These are phyloP conservation scores for Dendrocalamus latiflorus DNA, from an alignment of 202 grass and related monocot species.

Conservation along the genomic window DNA sequence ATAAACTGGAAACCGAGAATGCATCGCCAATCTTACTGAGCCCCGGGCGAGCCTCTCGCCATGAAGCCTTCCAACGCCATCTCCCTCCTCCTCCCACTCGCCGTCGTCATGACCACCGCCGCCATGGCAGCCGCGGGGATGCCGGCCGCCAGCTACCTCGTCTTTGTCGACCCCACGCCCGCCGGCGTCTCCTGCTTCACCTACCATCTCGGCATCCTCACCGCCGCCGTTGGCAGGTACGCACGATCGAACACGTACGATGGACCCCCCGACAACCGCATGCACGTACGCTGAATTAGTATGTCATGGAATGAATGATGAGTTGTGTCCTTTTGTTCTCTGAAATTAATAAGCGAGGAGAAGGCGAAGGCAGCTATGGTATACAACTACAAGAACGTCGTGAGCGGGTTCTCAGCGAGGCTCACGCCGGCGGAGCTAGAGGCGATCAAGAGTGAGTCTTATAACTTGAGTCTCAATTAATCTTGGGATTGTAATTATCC, in stretches of 20 bases:
- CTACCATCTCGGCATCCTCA: constrained; percentile 60
- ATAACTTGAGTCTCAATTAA: not conserved
- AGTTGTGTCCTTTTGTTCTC: not conserved
- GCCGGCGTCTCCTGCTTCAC: constrained; percentile 21
- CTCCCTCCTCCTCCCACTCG: not conserved
- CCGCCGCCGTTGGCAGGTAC: constrained; percentile 47
- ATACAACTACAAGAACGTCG: constrained; percentile 66
- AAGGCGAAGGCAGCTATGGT: constrained; percentile 49
- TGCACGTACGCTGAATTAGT: not conserved
- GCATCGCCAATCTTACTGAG: not conserved
- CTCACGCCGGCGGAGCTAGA: constrained; percentile 59
- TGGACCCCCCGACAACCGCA: not conserved
- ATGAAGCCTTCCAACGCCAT: constrained; percentile 9
- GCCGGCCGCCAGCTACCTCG: constrained; percentile 20
- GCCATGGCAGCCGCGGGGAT: not conserved
- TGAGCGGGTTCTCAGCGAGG: constrained; percentile 76
- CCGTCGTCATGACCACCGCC: not conserved
- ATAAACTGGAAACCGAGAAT: not conserved
- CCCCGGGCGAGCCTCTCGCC: not conserved
- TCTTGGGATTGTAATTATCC: too few species aligned
- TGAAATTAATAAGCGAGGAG: constrained; percentile 34
- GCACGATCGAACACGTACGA: not conserved
- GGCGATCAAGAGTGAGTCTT: constrained; percentile 41
- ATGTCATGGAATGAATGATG: not conserved
- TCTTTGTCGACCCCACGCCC: constrained; percentile 41